Conservation (phyloP, 805 yeast species). For the Saccharomycopsis sp. region DNA sequence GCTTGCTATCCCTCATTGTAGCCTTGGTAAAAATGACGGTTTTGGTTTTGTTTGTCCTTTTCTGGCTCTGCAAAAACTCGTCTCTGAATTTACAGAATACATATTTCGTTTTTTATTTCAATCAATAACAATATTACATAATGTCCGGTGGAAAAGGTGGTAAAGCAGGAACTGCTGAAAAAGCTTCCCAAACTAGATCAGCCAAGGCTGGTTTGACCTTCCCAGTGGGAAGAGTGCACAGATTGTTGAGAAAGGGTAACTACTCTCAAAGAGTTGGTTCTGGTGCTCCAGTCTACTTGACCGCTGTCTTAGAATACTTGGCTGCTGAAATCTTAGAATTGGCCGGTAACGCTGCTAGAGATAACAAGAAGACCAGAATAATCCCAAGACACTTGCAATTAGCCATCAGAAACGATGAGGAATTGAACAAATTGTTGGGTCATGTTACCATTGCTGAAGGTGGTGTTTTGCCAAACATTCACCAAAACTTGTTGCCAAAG, state of each 20-base stretch:
- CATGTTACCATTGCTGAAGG: conserved; percentile 98
- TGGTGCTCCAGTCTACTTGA: conserved; percentile 97
- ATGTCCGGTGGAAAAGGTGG: conserved; percentile 78
- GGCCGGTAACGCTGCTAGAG: conserved; percentile 99
- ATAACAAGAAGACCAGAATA: conserved; percentile 97
- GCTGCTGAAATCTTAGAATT: conserved; percentile 97
- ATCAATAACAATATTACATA: conserved; percentile 23
- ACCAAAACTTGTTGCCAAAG: conserved; percentile 84
- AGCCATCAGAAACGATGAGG: conserved; percentile 99
- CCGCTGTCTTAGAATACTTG: conserved; percentile 94
- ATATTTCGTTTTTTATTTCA: not conserved
- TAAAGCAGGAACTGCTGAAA: conserved; percentile 91
- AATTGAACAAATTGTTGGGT: conserved; percentile 86
- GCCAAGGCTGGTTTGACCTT: conserved; percentile 97
- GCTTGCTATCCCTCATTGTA: no score
- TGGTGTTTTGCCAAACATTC: conserved; percentile 98
- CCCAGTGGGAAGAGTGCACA: conserved; percentile 99
- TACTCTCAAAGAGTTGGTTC: conserved; percentile 98
- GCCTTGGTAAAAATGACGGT: no score
- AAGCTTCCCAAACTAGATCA: conserved; percentile 96
- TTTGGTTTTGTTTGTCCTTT: not conserved
- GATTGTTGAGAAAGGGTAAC: conserved; percentile 94
- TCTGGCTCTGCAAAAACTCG: not conserved
- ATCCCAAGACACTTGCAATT: conserved; percentile 98
- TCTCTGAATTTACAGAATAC: not conserved